Evolutionary conservation across 106 monocot genomes (phyloP), one percentile per base, ranked within the genome.

Genomic region (Vanilla planifolia): DNA sequence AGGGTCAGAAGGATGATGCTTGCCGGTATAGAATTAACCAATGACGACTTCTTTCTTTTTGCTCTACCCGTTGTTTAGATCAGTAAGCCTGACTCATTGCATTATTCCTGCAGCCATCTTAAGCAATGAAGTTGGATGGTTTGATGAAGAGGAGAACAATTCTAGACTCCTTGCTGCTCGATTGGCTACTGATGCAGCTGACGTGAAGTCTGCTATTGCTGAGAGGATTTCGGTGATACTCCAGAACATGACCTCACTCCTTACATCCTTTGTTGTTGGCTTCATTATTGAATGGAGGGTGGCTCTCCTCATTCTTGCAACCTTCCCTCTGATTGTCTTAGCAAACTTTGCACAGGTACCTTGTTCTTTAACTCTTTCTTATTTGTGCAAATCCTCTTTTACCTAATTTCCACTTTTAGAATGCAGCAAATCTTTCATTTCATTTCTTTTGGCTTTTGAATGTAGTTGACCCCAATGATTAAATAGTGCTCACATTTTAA

Each of bases 1-100:
- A 81, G 96, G 66, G 96, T 98, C 20, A 78, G 96, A 19, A 75
- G 96, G 33, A 98, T 98, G 96, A 98, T 98, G 96, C 83, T 98
- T 61, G 77, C 91, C 33, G 83, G 95, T 90, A 80, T 63, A 13
- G 0, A 33, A 33, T 23, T 53, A 1, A 33, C 46, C 1, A 26
- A 8, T 27, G 36, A 16, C 10, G 16, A 8, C 33, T 61, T 21
- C 33, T 55, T n/a, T 51, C 51, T 17, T 32, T 24, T 29, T 22
- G 6, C 25, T 56, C 27, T 4, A n/a, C n/a, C 59, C 26, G 13
- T 23, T 32, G 17, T 55, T 14, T 6, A 9, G 7, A 35, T 33
- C 6, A n/a, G 3, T 8, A 17, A 43, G 6, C 27, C 36, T 29
- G 8, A 27, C 11, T 21, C 59, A 33, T 36, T 0, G 26, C 14